Conservation (phyloP, 768 basidiomycete species). For the Podaxis sp. region DNA sequence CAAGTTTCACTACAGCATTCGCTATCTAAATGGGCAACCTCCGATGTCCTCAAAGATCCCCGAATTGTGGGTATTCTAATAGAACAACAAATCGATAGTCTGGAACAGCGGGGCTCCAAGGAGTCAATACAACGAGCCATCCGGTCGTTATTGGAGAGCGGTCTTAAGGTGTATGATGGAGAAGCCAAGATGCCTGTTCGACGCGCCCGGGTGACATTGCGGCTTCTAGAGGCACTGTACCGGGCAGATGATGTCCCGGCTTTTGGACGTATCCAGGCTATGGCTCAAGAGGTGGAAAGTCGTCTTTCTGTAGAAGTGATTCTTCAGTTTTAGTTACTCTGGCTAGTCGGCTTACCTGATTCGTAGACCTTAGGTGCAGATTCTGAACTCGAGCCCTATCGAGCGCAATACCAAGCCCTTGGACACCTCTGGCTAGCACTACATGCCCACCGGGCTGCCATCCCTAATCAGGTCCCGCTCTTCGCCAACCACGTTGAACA, state of each 20-base stretch:
- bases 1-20: constrained; percentile 45
- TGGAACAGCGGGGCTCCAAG: constrained; percentile 59
- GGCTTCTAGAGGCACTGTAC: constrained; percentile 53
- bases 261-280: constrained; percentile 30
- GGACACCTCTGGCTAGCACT: constrained; percentile 70
- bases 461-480: constrained; percentile 39
- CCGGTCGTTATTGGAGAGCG: constrained; percentile 43
- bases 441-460: constrained; percentile 58
- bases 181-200: constrained; percentile 49
- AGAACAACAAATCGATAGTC: constrained; percentile 56
- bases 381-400: constrained; percentile 27
- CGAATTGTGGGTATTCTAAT: constrained; percentile 52
- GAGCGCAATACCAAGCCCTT: constrained; percentile 48
- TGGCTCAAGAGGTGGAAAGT: constrained; percentile 39
- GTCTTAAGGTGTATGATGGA: constrained; percentile 46
- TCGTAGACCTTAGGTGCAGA: constrained; percentile 36
- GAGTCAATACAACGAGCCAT: constrained; percentile 45
- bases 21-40: constrained; percentile 9
- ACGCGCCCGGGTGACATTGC: constrained; percentile 54
- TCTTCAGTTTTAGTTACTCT: not conserved
- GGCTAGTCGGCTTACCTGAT: not conserved
- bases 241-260: constrained; percentile 27
- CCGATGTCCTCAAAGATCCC: not conserved
- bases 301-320: constrained; percentile 43
- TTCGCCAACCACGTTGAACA: constrained; percentile 53